Evolutionary conservation across 345 rosid species (phyloP).

Genomic region (Pseudoturritis turrita): DNA sequence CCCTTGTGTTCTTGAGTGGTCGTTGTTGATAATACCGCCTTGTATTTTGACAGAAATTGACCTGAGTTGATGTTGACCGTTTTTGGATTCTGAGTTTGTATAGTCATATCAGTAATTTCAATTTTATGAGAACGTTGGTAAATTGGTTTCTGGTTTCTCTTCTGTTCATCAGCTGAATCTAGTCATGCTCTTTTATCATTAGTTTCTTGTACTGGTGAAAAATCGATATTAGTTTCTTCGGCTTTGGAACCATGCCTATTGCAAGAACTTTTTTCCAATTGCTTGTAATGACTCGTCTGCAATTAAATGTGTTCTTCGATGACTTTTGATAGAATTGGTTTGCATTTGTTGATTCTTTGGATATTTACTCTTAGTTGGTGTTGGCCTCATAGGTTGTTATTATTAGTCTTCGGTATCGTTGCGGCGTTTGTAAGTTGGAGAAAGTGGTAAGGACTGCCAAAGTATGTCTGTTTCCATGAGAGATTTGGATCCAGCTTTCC

Average conservation of each 20-base stretch:
- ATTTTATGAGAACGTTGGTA: conserved; percentile 5
- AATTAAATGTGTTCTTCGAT: neutral
- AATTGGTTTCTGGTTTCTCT: neutral
- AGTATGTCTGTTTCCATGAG: conserved; percentile 95
- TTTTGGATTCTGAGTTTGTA: conserved; percentile 16
- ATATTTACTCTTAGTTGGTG: neutral
- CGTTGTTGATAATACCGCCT: neutral
- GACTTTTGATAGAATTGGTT: neutral
- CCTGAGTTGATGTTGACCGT: conserved; percentile 21
- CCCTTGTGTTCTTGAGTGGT: neutral
- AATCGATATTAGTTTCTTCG: neutral
- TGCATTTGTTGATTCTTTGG: neutral
- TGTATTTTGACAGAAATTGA: conserved; percentile 20
- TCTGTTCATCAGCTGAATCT: conserved; percentile 1
- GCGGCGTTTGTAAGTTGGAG: conserved; percentile 32
- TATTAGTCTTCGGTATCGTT: conserved; percentile 26
- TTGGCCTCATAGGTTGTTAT: conserved; percentile 24
- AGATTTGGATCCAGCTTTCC: conserved; percentile 96
- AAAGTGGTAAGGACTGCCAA: conserved; percentile 31
- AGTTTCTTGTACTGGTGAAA: neutral
- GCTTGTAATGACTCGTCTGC: neutral
- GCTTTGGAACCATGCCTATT: neutral
- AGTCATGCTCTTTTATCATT: neutral
- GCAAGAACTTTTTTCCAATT: neutral
- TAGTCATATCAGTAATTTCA: neutral